These are phyloP conservation scores for Chlorophyllum brunneum DNA, from an alignment of 768 basidiomycete species.

Conservation along the genomic window DNA sequence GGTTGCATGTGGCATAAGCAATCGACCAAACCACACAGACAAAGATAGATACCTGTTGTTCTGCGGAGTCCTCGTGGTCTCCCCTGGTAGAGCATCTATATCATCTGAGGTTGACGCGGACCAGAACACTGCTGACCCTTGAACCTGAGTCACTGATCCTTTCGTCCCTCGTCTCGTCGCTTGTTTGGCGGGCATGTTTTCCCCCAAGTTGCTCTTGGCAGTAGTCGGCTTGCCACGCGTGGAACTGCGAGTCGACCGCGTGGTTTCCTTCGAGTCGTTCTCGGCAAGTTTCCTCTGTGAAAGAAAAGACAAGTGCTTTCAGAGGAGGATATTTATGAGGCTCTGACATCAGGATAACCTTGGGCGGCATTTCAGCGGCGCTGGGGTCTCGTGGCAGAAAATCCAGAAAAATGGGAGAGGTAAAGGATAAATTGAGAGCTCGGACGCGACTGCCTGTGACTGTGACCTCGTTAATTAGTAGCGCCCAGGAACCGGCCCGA, in stretches of 20 bases:
- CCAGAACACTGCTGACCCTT: conserved; percentile 10
- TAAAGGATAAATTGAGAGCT: conserved; percentile 1
- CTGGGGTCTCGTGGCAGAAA: not conserved
- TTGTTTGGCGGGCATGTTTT: conserved; percentile 16
- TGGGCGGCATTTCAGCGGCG: conserved; percentile 29
- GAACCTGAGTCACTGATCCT: conserved; percentile 6
- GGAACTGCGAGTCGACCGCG: conserved; percentile 45
- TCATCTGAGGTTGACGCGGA: not conserved
- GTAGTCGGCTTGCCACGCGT: conserved; percentile 29
- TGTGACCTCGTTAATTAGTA: conserved; percentile 10
- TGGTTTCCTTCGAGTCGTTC: conserved; percentile 29
- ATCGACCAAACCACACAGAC: not conserved
- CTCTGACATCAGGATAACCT: conserved; percentile 21
- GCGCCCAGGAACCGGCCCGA: conserved; percentile 6
- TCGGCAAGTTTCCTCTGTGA: conserved; percentile 58
- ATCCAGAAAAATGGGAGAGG: conserved; percentile 3
- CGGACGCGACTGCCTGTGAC: conserved; percentile 12
- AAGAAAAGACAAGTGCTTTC: not conserved
- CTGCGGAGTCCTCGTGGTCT: not conserved
- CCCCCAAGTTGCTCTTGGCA: conserved; percentile 23
- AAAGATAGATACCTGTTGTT: conserved; percentile 11
- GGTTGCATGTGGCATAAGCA: conserved; percentile 13
- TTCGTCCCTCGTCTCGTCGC: conserved; percentile 21
- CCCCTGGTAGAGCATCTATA: conserved; percentile 1
- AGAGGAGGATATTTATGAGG: not conserved